These are phyloP conservation scores for Jatropha podagrica DNA, from an alignment of 441 rosid species.

Conservation along the genomic window DNA sequence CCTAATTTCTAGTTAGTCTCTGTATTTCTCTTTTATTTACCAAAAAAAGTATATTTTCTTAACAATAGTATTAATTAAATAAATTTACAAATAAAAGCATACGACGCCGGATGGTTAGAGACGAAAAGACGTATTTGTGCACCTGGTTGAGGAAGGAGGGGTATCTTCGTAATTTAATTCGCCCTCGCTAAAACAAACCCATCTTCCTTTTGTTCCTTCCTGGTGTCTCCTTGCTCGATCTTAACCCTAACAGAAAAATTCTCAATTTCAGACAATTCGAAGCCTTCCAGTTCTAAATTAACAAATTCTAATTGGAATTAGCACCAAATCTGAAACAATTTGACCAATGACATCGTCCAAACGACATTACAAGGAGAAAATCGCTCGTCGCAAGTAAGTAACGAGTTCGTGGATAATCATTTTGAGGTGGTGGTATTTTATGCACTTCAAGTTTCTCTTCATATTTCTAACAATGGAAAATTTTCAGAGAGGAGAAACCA, in stretches of 20 bases:
- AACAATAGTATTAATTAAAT: no score
- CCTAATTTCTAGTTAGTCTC: no score
- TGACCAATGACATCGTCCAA: slow-evolving; percentile 62
- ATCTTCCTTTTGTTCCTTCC: not conserved
- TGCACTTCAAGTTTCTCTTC: not conserved
- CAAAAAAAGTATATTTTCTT: no score
- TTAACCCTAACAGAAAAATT: slow-evolving; percentile 12
- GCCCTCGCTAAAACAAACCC: not conserved
- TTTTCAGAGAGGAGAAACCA: slow-evolving; percentile 77
- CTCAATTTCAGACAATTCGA: not conserved
- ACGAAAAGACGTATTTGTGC: no score
- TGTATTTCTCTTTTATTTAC: no score
- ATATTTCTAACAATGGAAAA: not conserved
- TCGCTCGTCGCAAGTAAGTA: slow-evolving; percentile 80
- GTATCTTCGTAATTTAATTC: not conserved
- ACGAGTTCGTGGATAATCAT: not conserved
- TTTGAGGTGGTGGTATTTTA: not conserved
- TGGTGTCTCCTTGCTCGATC: not conserved
- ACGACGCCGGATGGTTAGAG: no score
- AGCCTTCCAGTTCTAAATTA: not conserved
- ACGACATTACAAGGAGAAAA: slow-evolving; percentile 79
- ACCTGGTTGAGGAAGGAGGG: not conserved
- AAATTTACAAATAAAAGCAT: no score
- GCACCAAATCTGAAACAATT: not conserved
- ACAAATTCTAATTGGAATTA: not conserved